phyloP scores from a whole-genome alignment of 148 eudicot genomes.

The Diospyros lotus region DNA sequence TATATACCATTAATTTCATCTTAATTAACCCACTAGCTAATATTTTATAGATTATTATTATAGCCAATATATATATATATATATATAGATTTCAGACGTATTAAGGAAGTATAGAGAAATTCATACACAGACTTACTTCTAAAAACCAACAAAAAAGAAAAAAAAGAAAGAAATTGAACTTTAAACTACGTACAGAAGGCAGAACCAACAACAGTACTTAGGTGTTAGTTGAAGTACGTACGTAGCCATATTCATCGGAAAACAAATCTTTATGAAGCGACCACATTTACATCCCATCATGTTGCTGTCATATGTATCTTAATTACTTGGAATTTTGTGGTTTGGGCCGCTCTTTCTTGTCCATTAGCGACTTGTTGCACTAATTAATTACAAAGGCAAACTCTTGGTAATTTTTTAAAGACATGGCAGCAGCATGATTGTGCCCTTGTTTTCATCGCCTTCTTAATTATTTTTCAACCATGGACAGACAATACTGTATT shows the following conservation, averaged over 20 bases:
- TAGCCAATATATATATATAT: too few species aligned
- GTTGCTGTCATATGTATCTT: background rate
- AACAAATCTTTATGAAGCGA: background rate
- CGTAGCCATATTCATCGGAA: background rate
- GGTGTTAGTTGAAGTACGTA: background rate
- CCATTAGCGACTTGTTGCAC: background rate
- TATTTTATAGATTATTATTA: too few species aligned
- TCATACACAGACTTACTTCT: too few species aligned
- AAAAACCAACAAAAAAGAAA: too few species aligned
- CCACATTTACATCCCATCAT: background rate
- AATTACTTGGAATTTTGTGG: background rate
- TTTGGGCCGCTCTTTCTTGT: background rate
- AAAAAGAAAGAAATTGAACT: too few species aligned
- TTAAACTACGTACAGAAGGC: background rate
- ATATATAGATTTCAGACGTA: too few species aligned
- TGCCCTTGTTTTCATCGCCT: slow-evolving; percentile 1
- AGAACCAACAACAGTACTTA: background rate
- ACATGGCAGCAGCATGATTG: background rate
- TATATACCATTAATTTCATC: too few species aligned
- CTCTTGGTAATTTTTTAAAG: background rate
- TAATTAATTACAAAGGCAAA: background rate
- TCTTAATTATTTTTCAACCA: background rate
- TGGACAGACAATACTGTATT: too few species aligned
- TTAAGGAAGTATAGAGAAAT: too few species aligned
- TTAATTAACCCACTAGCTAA: too few species aligned